Conservation (phyloP, 2,329 filamentous ascomycete genomes). For the Fusarium newnesense region DNA sequence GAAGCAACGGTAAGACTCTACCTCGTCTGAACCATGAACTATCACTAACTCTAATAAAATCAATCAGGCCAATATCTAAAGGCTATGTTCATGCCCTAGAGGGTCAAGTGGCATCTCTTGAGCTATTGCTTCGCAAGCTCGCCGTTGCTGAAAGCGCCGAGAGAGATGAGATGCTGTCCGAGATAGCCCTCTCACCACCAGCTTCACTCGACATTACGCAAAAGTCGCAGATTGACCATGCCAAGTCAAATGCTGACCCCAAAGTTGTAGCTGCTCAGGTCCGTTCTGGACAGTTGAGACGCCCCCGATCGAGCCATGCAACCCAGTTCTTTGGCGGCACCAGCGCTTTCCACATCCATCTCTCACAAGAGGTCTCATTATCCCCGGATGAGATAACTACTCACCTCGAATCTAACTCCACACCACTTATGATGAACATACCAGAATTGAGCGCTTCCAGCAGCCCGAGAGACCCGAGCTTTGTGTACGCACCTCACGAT, state of each 20-base stretch:
- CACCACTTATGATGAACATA: conserved; percentile 13
- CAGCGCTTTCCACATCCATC: conserved; percentile 56
- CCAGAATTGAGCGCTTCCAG: conserved; percentile 27
- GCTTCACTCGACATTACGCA: conserved; percentile 27
- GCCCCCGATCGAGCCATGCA: conserved; percentile 53
- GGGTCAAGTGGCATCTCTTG: conserved; percentile 57
- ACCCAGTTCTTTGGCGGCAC: conserved; percentile 61
- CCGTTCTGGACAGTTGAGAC: conserved; percentile 51
- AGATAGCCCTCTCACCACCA: conserved; percentile 45
- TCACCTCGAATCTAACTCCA: conserved; percentile 24
- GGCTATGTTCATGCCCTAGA: conserved; percentile 60
- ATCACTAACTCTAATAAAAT: neutral
- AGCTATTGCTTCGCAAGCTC: conserved; percentile 57
- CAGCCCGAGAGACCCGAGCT: conserved; percentile 40
- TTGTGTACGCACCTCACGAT: conserved; percentile 55
- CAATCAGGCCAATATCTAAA: conserved; percentile 55
- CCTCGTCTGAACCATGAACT: neutral
- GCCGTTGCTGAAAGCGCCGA: conserved; percentile 52
- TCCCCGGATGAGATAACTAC: conserved; percentile 21
- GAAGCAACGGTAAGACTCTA: conserved; percentile 52
- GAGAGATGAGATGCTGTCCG: conserved; percentile 55
- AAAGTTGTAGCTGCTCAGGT: conserved; percentile 48
- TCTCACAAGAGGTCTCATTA: conserved; percentile 44
- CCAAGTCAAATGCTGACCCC: conserved; percentile 43
- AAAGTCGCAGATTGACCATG: conserved; percentile 28